phyloP scores from a whole-genome alignment of 1,284 basidiomycete species.

The Ustilago shanxiensis region DNA sequence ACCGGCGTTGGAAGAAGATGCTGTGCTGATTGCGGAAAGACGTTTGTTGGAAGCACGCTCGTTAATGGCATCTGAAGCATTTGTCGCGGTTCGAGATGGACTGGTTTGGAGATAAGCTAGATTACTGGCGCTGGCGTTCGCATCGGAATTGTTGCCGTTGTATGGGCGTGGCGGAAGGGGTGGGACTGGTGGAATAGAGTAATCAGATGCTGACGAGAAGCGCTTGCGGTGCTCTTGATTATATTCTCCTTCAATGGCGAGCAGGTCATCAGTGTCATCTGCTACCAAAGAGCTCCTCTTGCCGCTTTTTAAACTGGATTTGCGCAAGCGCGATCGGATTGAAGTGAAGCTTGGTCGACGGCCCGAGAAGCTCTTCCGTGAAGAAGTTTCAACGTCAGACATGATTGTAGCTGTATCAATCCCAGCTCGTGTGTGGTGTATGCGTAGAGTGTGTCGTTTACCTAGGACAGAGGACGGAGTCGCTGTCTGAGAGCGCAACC shows the following conservation, averaged over 20 bases:
- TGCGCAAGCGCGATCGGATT: constrained; percentile 34
- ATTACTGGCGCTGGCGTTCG: not conserved
- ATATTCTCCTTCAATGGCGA: constrained; percentile 9
- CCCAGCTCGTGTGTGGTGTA: not conserved
- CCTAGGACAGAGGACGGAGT: not conserved
- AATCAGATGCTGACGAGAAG: constrained; percentile 32
- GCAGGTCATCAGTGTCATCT: constrained; percentile 12
- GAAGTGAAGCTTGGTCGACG: constrained; percentile 46
- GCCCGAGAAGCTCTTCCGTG: constrained; percentile 33
- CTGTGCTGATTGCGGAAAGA: constrained; percentile 13
- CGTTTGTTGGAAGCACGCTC: constrained; percentile 5
- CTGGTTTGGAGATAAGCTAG: constrained; percentile 20
- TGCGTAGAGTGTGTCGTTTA: not conserved
- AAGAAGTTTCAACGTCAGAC: constrained; percentile 32
- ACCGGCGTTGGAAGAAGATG: constrained; percentile 14
- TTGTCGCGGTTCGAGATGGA: not conserved
- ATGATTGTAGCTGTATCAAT: constrained; percentile 4
- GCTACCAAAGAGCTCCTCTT: constrained; percentile 6
- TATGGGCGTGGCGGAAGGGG: constrained; percentile 22
- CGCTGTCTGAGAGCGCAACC: not conserved
- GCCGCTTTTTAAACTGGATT: constrained; percentile 20
- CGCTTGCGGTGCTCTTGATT: constrained; percentile 25
- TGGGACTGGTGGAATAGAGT: constrained; percentile 41
- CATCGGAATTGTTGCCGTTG: not conserved
- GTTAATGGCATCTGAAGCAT: not conserved